Conservation (phyloP, 768 basidiomycete genomes). For the Leucocoprinus leucothites region DNA sequence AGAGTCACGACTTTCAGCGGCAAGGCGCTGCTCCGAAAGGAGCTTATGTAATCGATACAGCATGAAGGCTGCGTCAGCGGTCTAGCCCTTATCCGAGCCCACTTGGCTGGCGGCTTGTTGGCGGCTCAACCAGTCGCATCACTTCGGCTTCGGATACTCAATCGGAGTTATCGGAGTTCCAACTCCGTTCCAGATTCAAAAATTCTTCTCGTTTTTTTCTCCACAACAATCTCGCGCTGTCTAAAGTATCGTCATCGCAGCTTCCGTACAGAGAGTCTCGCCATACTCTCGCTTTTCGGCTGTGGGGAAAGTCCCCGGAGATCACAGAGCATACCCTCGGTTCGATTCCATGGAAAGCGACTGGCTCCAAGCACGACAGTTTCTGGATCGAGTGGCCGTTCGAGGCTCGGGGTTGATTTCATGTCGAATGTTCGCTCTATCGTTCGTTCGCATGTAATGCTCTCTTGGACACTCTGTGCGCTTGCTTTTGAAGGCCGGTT, state of each 20-base stretch:
- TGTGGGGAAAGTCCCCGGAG: conserved; percentile 97
- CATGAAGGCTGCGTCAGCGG: neutral
- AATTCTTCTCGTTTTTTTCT: conserved; percentile 20
- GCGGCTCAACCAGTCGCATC: too few relatives aligned
- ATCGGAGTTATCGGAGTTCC: conserved; percentile 19
- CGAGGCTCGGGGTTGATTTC: conserved; percentile 38
- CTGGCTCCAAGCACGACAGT: conserved; percentile 73
- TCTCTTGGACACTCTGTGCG: conserved; percentile 56
- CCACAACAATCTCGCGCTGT: conserved; percentile 41
- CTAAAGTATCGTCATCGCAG: conserved; percentile 87
- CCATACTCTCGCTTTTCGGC: conserved; percentile 44
- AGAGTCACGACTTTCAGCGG: conserved; percentile 10
- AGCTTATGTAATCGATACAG: conserved; percentile 2
- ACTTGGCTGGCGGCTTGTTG: neutral
- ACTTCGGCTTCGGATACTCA: conserved; percentile 10
- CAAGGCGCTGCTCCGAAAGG: conserved; percentile 3
- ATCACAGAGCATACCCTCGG: conserved; percentile 62
- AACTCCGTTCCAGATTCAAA: conserved; percentile 15
- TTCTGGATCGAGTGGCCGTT: conserved; percentile 41
- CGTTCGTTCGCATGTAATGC: conserved; percentile 31
- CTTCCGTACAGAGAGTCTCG: conserved; percentile 61
- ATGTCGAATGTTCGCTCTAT: conserved; percentile 20
- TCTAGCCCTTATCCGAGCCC: neutral
- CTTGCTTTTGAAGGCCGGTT: conserved; percentile 29
- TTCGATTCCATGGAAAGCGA: conserved; percentile 60